Percentiles rank a stretch among this genome's conserved stretches.
Evolutionary conservation across 805 yeast genomes (phyloP).

Genomic region (Tetrapisispora pingtungensis): DNA sequence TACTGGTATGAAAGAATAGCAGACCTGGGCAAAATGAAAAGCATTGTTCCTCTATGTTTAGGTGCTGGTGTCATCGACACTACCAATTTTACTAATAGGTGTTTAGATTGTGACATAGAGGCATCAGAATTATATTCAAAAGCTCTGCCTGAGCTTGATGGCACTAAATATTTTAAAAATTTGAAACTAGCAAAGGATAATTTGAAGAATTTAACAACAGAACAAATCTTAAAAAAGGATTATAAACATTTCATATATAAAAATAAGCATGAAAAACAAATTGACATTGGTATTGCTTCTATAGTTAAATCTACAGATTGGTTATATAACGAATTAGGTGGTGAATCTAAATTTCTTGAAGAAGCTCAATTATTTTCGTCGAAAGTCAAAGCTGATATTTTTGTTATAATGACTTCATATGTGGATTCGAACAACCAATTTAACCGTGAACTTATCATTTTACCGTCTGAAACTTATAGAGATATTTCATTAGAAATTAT

Average conservation of each 20-base stretch:
- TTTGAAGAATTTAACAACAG: conserved; percentile 46
- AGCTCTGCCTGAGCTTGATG: conserved; percentile 13
- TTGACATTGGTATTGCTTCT: conserved; percentile 65
- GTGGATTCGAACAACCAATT: conserved; percentile 24
- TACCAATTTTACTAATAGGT: conserved; percentile 50
- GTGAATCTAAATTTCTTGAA: conserved; percentile 10
- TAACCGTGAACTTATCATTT: conserved; percentile 37
- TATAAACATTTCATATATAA: conserved; percentile 57
- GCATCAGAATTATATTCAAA: conserved; percentile 34
- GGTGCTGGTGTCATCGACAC: conserved; percentile 78
- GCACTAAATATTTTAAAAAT: conserved; percentile 21
- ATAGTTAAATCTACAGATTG: conserved; percentile 54
- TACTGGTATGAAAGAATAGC: conserved; percentile 37
- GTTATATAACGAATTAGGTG: conserved; percentile 33
- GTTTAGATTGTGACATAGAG: conserved; percentile 46
- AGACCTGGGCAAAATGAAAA: conserved; percentile 19
- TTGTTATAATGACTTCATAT: conserved; percentile 42
- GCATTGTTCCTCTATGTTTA: conserved; percentile 38
- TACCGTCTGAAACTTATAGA: conserved; percentile 12
- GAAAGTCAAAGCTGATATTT: conserved; percentile 31
- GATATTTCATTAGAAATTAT: conserved; percentile 6
- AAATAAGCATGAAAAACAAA: conserved; percentile 20
- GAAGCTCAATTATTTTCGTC: conserved; percentile 18
- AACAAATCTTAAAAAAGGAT: conserved; percentile 69
- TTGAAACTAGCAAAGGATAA: conserved; percentile 48